Evolutionary conservation across 2,329 filamentous ascomycete species (phyloP).

Genomic region (Mycosphaerelloides madeirae): DNA sequence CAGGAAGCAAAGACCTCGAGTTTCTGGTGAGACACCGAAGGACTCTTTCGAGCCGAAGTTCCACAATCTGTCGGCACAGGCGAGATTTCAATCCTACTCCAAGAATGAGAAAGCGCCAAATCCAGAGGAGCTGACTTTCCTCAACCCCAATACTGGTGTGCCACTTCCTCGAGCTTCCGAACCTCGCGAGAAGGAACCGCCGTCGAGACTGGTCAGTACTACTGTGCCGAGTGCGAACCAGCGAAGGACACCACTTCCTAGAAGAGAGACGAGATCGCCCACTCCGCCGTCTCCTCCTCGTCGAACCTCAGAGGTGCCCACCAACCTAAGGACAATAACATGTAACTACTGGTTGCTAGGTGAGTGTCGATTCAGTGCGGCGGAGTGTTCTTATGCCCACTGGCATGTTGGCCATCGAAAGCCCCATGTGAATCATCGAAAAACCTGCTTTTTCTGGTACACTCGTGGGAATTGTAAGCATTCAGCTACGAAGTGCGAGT

Average conservation of each 20-base stretch:
- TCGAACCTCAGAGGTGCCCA: too few species aligned
- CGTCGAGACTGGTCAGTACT: not conserved
- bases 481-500: slow-evolving; percentile 1
- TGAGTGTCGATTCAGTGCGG: slow-evolving; percentile 3
- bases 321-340: too few species aligned
- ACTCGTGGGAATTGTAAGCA: slow-evolving; percentile 5
- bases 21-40: slow-evolving; percentile 20
- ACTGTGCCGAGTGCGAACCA: slow-evolving; percentile 4
- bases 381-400: slow-evolving; percentile 9
- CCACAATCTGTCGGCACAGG: slow-evolving; percentile 19
- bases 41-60: slow-evolving; percentile 20
- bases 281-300: too few species aligned
- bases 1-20: slow-evolving; percentile 15
- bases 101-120: slow-evolving; percentile 28
- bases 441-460: slow-evolving; percentile 8
- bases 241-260: slow-evolving; percentile 10
- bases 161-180: not conserved
- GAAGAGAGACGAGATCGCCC: not conserved
- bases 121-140: slow-evolving; percentile 19
- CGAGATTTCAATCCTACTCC: slow-evolving; percentile 21
- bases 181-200: not conserved
- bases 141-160: slow-evolving; percentile 30
- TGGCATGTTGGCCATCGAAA: not conserved
- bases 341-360: slow-evolving; percentile 10
- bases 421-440: not conserved